Evolutionary conservation across 768 basidiomycete species (phyloP), one percentile per base, ranked within the genome.

Genomic region (Lactarius trivialis): DNA sequence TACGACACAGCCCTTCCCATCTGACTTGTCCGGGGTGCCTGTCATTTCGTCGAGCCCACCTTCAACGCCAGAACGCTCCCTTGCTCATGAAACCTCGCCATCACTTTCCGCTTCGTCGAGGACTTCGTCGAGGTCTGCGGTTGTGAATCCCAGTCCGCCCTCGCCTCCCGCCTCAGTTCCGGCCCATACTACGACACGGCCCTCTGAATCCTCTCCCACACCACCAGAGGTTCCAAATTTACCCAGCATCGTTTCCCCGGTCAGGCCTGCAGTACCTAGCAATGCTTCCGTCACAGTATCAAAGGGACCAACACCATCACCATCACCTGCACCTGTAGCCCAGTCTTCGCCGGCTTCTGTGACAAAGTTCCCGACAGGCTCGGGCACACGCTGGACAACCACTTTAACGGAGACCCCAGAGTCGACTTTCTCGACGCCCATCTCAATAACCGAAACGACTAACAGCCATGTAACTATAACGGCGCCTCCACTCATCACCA

Each of bases 401-500:
- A 81, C 79, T 4, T 71, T 76, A 48, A 78, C 74, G 2, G 76
- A 76, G 55, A 66, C 70, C 26, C 74, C 77, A 1, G 74, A 75
- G 34, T 77, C 79, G 15, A 82, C 80, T 19, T 76, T 80, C 19
- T 70, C 78, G 3, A 74, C 69, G n/a, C 76, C 79, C 11, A 72
- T 78, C 24, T 71, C 77, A 21, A 61, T 80, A 32, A 77, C 81
- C 33, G 70, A 74, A 24, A 79, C 77, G 6, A 72, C 75, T 57
- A 71, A 76, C 61, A 78, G 78, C 51, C 72, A 74, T 39, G 71
- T 73, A 12, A 72, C 74, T 21, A 65, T 79, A 37, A 75, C 76
- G 0, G 76, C 78, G 1, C 82, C 81, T 12, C 71, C 80, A 8
- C 63, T 81, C 19, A 73, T 83, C 33, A 82, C 82, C 3, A 72